Evolutionary conservation across 345 rosid species (phyloP).

Genomic region (Viola odorata): DNA sequence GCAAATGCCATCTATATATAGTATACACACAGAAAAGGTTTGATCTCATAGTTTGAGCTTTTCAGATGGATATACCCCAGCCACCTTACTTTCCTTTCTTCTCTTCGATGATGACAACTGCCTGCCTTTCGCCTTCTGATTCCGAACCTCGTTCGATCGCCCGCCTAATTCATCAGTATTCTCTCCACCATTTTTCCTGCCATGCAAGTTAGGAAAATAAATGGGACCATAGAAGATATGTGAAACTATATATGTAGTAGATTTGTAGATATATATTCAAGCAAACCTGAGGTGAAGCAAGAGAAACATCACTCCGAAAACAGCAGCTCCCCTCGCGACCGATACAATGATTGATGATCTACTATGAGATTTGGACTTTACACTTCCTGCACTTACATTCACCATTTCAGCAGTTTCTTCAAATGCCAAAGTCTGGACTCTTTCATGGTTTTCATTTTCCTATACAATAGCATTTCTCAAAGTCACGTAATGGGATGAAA

Average conservation of each 20-base stretch:
- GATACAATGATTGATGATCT: slow-evolving; percentile 17
- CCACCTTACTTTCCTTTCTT: not conserved
- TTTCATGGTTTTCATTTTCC: slow-evolving; percentile 7
- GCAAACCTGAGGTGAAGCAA: slow-evolving; percentile 27
- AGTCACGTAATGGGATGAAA: not conserved
- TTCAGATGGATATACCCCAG: slow-evolving; percentile 21
- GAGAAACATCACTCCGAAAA: slow-evolving; percentile 15
- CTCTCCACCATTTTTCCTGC: slow-evolving; percentile 20
- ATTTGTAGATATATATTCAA: not conserved
- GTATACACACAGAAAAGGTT: not conserved
- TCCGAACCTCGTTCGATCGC: not conserved
- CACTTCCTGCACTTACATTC: not conserved
- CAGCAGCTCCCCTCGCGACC: slow-evolving; percentile 23
- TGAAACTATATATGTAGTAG: not conserved
- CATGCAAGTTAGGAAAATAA: not conserved
- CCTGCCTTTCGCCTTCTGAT: slow-evolving; percentile 1
- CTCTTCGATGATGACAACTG: slow-evolving; percentile 3
- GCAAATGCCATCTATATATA: too few relatives aligned
- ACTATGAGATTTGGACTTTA: slow-evolving; percentile 10
- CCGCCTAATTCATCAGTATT: not conserved
- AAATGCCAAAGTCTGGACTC: not conserved
- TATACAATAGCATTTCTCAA: not conserved
- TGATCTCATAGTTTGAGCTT: slow-evolving; percentile 16
- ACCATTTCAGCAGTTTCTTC: slow-evolving; percentile 2
- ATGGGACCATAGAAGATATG: not conserved